phyloP scores from a whole-genome alignment of 805 yeast species.

The Middelhovenomyces tepae region DNA sequence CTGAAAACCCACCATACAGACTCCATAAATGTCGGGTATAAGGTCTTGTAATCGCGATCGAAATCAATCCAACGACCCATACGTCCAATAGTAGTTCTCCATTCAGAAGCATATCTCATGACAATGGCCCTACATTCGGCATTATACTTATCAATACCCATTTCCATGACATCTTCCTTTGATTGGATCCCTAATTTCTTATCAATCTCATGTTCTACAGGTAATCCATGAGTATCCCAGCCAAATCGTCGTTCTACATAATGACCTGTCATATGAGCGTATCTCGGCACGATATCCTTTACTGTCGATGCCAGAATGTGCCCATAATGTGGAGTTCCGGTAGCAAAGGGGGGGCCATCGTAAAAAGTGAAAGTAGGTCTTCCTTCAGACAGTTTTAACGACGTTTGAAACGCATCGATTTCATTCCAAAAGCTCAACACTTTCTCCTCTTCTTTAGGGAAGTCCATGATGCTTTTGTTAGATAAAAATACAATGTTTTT shows the following conservation, averaged over 20 bases:
- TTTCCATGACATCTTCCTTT: slow-evolving; percentile 85
- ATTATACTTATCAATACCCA: slow-evolving; percentile 93
- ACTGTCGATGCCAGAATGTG: slow-evolving; percentile 95
- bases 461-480: slow-evolving; percentile 31
- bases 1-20: slow-evolving; percentile 99
- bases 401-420: slow-evolving; percentile 86
- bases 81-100: slow-evolving; percentile 90
- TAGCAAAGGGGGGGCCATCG: slow-evolving; percentile 99
- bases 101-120: slow-evolving; percentile 91
- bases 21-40: slow-evolving; percentile 95
- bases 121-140: slow-evolving; percentile 93
- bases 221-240: slow-evolving; percentile 99
- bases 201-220: slow-evolving; percentile 98
- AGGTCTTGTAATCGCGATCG: slow-evolving; percentile 95
- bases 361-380: slow-evolving; percentile 85
- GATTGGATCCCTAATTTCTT: slow-evolving; percentile 89
- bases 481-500: neutral
- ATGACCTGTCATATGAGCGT: slow-evolving; percentile 95
- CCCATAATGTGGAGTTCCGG: slow-evolving; percentile 99
- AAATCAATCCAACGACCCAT: slow-evolving; percentile 99
- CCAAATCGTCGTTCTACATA: slow-evolving; percentile 97
- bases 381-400: slow-evolving; percentile 74
- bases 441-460: slow-evolving; percentile 85
- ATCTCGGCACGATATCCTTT: slow-evolving; percentile 94
- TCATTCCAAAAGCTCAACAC: slow-evolving; percentile 78